Percentiles rank a stretch among this genome's conserved stretches.
Conservation (phyloP, 495 filamentous ascomycete genomes). For the Lineolata rhizophorae region DNA sequence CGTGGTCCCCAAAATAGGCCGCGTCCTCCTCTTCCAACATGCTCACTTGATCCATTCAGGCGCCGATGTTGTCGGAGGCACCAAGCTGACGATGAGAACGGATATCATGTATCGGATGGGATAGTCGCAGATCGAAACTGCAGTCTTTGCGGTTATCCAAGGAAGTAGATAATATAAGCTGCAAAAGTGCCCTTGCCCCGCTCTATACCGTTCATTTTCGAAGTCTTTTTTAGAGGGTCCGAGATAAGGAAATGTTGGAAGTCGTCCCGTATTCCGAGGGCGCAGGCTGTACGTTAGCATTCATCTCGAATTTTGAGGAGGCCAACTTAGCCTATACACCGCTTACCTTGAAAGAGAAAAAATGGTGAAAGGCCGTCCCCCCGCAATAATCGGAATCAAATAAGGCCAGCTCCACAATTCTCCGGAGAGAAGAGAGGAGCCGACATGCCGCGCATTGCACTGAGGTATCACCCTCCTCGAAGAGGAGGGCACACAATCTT, state of each 20-base stretch:
- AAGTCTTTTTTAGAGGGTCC: too few relatives aligned
- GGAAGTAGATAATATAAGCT: too few relatives aligned
- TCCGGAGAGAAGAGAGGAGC: slow-evolving; percentile 19
- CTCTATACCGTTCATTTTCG: too few relatives aligned
- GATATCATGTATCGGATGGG: slow-evolving; percentile 46
- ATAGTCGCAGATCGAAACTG: too few relatives aligned
- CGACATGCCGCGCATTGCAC: slow-evolving; percentile 96
- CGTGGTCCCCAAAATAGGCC: slow-evolving; percentile 45
- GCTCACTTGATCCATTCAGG: slow-evolving; percentile 43
- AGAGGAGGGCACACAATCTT: slow-evolving; percentile 20
- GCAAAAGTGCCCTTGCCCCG: too few relatives aligned
- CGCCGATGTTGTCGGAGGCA: slow-evolving; percentile 46
- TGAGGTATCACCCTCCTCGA: slow-evolving; percentile 51
- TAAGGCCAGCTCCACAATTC: slow-evolving; percentile 34
- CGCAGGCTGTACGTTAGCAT: too few relatives aligned
- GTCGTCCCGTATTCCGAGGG: too few relatives aligned
- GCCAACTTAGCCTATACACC: too few relatives aligned
- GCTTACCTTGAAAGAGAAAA: too few relatives aligned
- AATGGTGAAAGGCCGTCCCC: slow-evolving; percentile 54
- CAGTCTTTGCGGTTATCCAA: too few relatives aligned
- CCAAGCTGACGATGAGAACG: slow-evolving; percentile 56
- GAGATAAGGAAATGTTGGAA: too few relatives aligned
- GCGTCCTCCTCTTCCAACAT: slow-evolving; percentile 65
- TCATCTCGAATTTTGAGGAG: too few relatives aligned
- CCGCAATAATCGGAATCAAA: slow-evolving; percentile 99